phyloP scores from a whole-genome alignment of 169 alveolate genomes.

The Eimeria brunetti region DNA sequence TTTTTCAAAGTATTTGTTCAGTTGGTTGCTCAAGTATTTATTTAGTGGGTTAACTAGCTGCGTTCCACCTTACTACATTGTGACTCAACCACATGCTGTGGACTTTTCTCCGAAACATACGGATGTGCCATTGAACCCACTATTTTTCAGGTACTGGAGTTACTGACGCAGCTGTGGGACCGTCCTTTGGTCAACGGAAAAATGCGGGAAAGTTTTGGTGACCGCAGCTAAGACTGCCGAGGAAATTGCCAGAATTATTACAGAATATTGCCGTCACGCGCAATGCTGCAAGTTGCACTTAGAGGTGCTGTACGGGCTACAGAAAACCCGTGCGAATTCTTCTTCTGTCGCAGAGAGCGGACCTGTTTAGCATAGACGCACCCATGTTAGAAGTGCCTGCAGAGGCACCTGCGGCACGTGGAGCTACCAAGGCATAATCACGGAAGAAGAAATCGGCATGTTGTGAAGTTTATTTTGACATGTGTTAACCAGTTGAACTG shows the following conservation, averaged over 20 bases:
- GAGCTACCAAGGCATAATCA: neutral
- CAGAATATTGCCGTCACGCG: neutral
- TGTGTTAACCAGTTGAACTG: neutral
- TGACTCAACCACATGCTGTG: neutral
- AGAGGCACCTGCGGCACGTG: neutral
- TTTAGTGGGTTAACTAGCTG: neutral
- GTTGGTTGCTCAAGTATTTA: no score
- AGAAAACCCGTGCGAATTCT: neutral
- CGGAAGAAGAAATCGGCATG: neutral
- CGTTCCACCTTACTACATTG: neutral
- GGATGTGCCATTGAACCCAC: neutral
- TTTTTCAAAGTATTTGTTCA: no score
- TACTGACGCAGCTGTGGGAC: neutral
- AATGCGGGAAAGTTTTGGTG: neutral
- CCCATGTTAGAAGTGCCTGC: neutral
- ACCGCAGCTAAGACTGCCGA: neutral
- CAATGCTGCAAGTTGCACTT: neutral
- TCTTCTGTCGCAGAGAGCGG: constrained; percentile 22
- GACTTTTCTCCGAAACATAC: neutral
- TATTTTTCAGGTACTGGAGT: constrained; percentile 1
- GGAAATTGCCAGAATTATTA: neutral
- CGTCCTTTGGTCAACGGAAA: constrained; percentile 22
- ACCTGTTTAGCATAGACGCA: neutral
- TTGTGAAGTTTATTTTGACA: neutral
- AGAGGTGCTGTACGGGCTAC: neutral